A percentile compares a stretch with the other conserved stretches of the same genome.
phyloP scores from a whole-genome alignment of 805 yeast species.

The Saccharomycopsis capsularis region DNA sequence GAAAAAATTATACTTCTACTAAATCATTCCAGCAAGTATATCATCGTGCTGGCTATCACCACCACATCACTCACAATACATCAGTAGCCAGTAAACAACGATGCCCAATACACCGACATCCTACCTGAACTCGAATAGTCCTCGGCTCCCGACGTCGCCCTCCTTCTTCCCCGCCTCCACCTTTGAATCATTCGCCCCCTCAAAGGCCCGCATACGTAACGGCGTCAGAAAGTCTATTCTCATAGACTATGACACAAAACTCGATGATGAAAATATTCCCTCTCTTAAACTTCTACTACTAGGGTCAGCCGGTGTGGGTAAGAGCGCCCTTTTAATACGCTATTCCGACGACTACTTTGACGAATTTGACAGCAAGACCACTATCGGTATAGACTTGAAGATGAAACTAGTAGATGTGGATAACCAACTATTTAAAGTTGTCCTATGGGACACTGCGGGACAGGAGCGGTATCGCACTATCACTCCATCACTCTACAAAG shows the following conservation, averaged over 20 bases:
- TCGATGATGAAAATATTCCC: conserved; percentile 20
- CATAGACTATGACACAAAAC: conserved; percentile 18
- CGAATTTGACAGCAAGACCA: conserved; percentile 32
- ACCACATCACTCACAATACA: too few species aligned
- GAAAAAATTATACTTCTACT: too few species aligned
- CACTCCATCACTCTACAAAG: conserved; percentile 38
- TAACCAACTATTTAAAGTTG: conserved; percentile 37
- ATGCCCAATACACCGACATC: too few species aligned
- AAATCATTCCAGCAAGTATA: too few species aligned
- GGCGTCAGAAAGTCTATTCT: conserved; percentile 17
- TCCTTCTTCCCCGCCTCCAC: conserved; percentile 14
- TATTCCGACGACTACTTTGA: conserved; percentile 34
- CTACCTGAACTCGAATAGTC: not conserved
- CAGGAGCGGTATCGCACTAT: conserved; percentile 43
- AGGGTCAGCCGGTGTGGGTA: conserved; percentile 45
- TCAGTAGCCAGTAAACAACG: too few species aligned
- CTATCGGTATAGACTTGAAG: conserved; percentile 43
- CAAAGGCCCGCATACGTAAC: conserved; percentile 6
- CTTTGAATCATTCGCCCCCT: conserved; percentile 15
- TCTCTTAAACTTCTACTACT: conserved; percentile 32
- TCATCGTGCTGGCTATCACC: too few species aligned
- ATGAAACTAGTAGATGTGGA: conserved; percentile 38
- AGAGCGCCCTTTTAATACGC: conserved; percentile 38
- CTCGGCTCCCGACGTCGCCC: conserved; percentile 13
- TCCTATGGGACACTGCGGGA: conserved; percentile 47